phyloP scores from a whole-genome alignment of 2,329 filamentous ascomycete species.

The Ascochyta lentis region DNA sequence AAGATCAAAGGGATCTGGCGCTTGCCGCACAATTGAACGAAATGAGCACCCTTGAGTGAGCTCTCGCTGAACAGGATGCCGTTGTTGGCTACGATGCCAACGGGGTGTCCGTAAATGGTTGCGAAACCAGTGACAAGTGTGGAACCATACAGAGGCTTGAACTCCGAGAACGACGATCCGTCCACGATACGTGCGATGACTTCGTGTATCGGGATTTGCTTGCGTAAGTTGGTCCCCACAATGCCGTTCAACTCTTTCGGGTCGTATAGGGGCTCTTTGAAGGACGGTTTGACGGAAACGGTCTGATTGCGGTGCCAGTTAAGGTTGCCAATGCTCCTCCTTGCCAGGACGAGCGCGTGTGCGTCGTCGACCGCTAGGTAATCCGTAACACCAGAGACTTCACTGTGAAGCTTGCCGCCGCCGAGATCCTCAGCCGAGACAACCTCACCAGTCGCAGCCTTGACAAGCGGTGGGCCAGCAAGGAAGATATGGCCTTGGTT shows the following conservation, averaged over 20 bases:
- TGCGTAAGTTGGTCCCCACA: constrained; percentile 86
- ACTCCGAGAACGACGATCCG: constrained; percentile 87
- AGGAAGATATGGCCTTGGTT: constrained; percentile 98
- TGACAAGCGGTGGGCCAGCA: constrained; percentile 90
- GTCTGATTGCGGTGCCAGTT: constrained; percentile 74
- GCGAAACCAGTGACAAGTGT: constrained; percentile 92
- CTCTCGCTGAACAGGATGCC: constrained; percentile 92
- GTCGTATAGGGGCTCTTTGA: constrained; percentile 80
- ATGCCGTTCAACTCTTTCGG: constrained; percentile 84
- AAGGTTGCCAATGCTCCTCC: constrained; percentile 84
- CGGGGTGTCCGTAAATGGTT: constrained; percentile 84
- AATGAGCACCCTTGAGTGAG: constrained; percentile 92
- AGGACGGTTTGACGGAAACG: constrained; percentile 50
- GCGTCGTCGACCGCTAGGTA: constrained; percentile 94
- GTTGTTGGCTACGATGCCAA: constrained; percentile 95
- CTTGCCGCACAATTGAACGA: constrained; percentile 92
- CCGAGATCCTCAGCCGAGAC: constrained; percentile 91
- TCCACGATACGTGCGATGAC: constrained; percentile 94
- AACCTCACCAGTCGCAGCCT: constrained; percentile 92
- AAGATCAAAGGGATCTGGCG: constrained; percentile 90
- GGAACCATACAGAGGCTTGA: constrained; percentile 88
- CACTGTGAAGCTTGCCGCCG: constrained; percentile 86
- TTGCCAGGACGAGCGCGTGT: constrained; percentile 84
- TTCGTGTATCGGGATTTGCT: constrained; percentile 84
- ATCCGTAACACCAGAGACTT: constrained; percentile 91